These are phyloP conservation scores for Brassica rapa DNA, from an alignment of 345 rosid genomes.

Conservation along the genomic window DNA sequence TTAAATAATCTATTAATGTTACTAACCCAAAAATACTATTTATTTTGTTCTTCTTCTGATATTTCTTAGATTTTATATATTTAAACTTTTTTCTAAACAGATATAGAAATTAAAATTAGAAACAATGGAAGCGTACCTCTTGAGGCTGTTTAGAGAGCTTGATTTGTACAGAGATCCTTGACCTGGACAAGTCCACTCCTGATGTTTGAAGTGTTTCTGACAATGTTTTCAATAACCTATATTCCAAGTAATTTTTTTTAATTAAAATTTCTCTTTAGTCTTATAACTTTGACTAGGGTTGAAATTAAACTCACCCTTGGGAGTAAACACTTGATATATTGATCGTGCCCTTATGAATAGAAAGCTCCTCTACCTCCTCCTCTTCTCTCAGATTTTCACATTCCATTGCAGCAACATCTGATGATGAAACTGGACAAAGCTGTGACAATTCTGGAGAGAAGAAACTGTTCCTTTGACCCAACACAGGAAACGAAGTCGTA, in stretches of 20 bases:
- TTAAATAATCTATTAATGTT: neutral
- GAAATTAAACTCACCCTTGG: slow-evolving; percentile 53
- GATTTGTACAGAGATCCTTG: slow-evolving; percentile 86
- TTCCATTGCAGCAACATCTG: slow-evolving; percentile 16
- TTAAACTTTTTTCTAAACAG: neutral
- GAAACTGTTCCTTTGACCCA: slow-evolving; percentile 58
- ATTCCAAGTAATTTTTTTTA: neutral
- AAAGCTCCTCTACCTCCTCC: slow-evolving; percentile 46
- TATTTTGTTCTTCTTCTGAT: neutral
- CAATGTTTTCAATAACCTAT: slow-evolving; percentile 71
- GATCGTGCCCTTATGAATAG: slow-evolving; percentile 73
- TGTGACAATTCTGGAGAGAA: slow-evolving; percentile 43
- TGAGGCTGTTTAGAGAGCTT: slow-evolving; percentile 69
- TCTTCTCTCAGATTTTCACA: slow-evolving; percentile 43
- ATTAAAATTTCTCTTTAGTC: neutral
- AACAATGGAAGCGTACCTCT: slow-evolving; percentile 5
- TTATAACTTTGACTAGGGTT: neutral
- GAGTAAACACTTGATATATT: slow-evolving; percentile 86
- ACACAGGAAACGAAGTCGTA: slow-evolving; percentile 49
- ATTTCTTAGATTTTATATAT: neutral
- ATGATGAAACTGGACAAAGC: slow-evolving; percentile 44
- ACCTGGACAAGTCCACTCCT: slow-evolving; percentile 88
- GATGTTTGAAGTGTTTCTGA: slow-evolving; percentile 77
- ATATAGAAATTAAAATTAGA: neutral
- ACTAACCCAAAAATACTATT: neutral